A percentile compares a stretch with the other conserved stretches of the same genome.
phyloP scores from a whole-genome alignment of 139 green algal genomes.

The Closterium sp. region DNA sequence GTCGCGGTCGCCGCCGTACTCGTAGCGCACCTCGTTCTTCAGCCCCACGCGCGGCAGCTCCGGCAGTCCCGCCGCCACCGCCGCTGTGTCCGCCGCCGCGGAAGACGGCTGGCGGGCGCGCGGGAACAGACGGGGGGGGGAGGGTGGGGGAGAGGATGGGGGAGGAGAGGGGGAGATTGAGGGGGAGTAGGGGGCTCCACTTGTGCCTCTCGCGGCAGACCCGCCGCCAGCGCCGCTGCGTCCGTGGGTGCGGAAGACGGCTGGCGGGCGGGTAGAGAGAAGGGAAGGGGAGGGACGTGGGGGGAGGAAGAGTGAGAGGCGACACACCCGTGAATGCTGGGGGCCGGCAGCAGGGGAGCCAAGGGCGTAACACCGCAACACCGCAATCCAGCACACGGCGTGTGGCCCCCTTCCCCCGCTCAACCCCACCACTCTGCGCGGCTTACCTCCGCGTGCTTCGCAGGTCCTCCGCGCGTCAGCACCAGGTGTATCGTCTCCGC shows the following conservation, averaged over 20 bases:
- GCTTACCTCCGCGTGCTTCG: neutral
- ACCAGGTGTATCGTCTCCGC: neutral
- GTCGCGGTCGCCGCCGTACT: neutral
- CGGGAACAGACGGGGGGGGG: neutral
- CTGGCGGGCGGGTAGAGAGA: no score
- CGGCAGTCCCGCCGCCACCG: neutral
- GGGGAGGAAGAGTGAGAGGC: neutral
- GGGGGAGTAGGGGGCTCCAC: neutral
- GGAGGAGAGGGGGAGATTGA: neutral
- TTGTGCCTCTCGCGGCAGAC: no score
- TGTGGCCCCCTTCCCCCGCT: neutral
- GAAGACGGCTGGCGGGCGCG: no score
- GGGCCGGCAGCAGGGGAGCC: no score
- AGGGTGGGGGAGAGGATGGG: neutral
- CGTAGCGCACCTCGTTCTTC: neutral
- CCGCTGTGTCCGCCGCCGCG: neutral
- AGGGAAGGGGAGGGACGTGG: neutral
- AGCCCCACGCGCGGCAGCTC: neutral
- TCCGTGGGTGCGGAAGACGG: no score
- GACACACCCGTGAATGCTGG: no score
- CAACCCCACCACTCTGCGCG: neutral
- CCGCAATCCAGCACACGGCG: neutral
- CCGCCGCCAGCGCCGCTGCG: no score
- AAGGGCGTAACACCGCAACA: no score
- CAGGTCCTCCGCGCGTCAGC: neutral